Evolutionary conservation across 176 grass and related monocot genomes (phyloP).

Genomic region (Dactylis glomerata): DNA sequence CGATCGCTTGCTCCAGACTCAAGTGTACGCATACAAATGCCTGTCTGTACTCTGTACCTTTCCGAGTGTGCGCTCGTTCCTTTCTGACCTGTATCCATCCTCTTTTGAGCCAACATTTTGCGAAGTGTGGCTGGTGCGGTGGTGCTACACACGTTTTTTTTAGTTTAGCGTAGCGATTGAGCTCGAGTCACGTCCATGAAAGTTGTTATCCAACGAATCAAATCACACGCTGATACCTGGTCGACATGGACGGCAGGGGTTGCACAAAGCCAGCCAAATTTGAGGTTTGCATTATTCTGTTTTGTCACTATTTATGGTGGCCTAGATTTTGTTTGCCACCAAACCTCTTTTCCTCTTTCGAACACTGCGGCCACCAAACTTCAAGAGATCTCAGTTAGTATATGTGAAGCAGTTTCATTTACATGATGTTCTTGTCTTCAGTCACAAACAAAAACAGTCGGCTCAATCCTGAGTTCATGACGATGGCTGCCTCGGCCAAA

Average conservation of each 20-base stretch:
- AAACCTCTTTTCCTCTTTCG: neutral
- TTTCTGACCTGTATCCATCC: neutral
- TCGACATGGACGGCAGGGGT: neutral
- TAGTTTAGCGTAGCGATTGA: neutral
- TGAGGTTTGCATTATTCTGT: neutral
- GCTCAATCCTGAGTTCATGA: too few relatives aligned
- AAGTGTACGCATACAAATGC: neutral
- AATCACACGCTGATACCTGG: neutral
- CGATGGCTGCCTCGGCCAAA: too few relatives aligned
- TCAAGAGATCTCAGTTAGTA: neutral
- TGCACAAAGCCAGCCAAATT: constrained; percentile 9
- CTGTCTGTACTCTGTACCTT: neutral
- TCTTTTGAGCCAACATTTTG: neutral
- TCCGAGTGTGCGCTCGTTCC: neutral
- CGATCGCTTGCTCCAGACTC: neutral
- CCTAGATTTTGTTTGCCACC: constrained; percentile 18
- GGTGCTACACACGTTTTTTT: neutral
- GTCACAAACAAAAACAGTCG: neutral
- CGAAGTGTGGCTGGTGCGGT: neutral
- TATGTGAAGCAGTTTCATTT: neutral
- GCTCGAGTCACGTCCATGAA: neutral
- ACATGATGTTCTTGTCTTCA: neutral
- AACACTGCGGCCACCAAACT: too few relatives aligned
- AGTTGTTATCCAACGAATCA: constrained; percentile 1
- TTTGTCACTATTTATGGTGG: neutral